Evolutionary conservation across 1,284 basidiomycete species (phyloP).

Genomic region (Coniferiporia sulphurascens): DNA sequence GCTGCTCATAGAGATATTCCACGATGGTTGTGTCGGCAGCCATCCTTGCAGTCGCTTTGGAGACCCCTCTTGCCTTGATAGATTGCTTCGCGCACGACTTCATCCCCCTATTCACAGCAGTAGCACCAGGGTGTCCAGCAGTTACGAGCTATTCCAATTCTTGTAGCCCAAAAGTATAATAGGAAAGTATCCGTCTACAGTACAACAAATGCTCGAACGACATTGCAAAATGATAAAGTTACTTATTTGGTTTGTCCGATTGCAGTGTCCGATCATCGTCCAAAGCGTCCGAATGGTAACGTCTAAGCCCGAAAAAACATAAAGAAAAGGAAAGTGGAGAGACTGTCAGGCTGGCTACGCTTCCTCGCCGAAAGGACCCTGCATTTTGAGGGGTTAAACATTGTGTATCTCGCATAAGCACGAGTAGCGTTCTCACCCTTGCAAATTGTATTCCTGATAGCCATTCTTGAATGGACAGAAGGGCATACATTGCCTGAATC

Average conservation of each 20-base stretch:
- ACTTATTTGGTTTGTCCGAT: neutral
- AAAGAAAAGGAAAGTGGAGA: neutral
- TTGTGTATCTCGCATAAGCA: neutral
- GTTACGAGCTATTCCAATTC: neutral
- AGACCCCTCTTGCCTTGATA: too few species aligned
- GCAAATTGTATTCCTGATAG: conserved; percentile 7
- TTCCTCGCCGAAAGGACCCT: neutral
- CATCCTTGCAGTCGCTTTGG: too few species aligned
- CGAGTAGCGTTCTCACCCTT: neutral
- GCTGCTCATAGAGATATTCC: too few species aligned
- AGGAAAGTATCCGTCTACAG: neutral
- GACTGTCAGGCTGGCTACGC: neutral
- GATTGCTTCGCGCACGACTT: neutral
- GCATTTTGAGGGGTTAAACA: neutral
- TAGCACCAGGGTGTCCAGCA: neutral
- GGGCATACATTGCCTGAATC: conserved; percentile 11
- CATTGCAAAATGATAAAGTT: neutral
- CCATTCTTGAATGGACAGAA: conserved; percentile 16
- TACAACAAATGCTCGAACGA: neutral
- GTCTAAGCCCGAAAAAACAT: neutral
- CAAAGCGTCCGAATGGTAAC: neutral
- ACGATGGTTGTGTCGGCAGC: too few species aligned
- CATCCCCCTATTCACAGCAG: neutral
- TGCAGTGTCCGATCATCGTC: neutral
- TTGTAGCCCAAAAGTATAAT: neutral